Evolutionary conservation across 352 stramenopile genomes (phyloP).

Genomic region (Pythium coloratum): DNA sequence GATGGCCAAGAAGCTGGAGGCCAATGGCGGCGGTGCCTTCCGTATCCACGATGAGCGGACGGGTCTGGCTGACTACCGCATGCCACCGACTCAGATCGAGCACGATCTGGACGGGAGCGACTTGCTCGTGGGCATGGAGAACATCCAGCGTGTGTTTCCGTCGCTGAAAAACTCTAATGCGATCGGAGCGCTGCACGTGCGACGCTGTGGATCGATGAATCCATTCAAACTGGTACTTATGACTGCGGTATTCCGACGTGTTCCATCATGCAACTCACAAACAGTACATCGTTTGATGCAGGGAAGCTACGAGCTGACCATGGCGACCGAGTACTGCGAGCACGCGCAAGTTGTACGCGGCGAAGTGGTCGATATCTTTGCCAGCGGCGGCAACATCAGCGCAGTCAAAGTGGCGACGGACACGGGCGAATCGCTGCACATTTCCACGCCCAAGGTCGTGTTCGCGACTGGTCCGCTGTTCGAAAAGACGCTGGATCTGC

Average conservation of each 20-base stretch:
- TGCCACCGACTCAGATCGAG: conserved; percentile 44
- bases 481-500: conserved; percentile 58
- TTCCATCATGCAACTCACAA: not conserved
- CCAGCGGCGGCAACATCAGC: conserved; percentile 46
- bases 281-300: not conserved
- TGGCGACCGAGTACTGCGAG: conserved; percentile 63
- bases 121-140: conserved; percentile 65
- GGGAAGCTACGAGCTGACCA: conserved; percentile 62
- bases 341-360: conserved; percentile 54
- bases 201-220: conserved; percentile 68
- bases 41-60: conserved; percentile 45
- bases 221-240: conserved; percentile 55
- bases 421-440: conserved; percentile 52
- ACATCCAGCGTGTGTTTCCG: conserved; percentile 53
- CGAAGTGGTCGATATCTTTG: conserved; percentile 62
- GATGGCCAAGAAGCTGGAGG: conserved; percentile 45
- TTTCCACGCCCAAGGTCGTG: conserved; percentile 65
- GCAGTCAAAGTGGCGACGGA: conserved; percentile 53
- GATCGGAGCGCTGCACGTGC: conserved; percentile 62
- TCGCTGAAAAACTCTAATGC: conserved; percentile 60
- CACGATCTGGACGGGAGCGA: conserved; percentile 68
- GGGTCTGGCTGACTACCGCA: conserved; percentile 46
- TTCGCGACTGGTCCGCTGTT: conserved; percentile 73
- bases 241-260: not conserved
- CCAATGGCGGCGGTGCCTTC: conserved; percentile 52